A percentile compares a stretch with the other conserved stretches of the same genome.
These are phyloP conservation scores for Hyaloscypha finlandica DNA, from an alignment of 495 filamentous ascomycete species.

Conservation along the genomic window DNA sequence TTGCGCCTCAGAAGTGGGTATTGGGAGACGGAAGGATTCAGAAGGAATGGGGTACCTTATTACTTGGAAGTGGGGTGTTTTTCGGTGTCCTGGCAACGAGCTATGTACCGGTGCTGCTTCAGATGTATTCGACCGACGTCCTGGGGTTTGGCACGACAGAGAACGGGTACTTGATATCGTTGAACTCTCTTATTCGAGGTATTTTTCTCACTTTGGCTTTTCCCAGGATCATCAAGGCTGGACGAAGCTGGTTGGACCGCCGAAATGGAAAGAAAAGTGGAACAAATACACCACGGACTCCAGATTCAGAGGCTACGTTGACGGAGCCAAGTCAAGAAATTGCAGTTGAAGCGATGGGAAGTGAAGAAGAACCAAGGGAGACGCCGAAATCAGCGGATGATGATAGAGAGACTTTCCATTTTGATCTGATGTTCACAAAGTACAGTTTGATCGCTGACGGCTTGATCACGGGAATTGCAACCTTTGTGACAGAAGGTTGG, in stretches of 20 bases:
- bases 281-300: slow-evolving; percentile 33
- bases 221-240: slow-evolving; percentile 51
- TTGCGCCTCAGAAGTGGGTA: slow-evolving; percentile 48
- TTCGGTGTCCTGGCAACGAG: slow-evolving; percentile 57
- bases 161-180: slow-evolving; percentile 55
- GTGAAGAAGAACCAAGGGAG: slow-evolving; percentile 44
- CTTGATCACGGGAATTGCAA: slow-evolving; percentile 49
- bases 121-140: slow-evolving; percentile 55
- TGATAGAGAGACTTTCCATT: slow-evolving; percentile 44
- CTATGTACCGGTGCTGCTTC: slow-evolving; percentile 52
- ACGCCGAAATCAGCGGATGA: slow-evolving; percentile 26
- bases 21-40: slow-evolving; percentile 42
- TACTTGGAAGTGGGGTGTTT: slow-evolving; percentile 56
- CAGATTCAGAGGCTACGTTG: slow-evolving; percentile 42
- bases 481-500: slow-evolving; percentile 51
- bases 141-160: slow-evolving; percentile 55
- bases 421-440: slow-evolving; percentile 56
- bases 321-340: slow-evolving; percentile 27
- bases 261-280: slow-evolving; percentile 12
- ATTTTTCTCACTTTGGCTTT: slow-evolving; percentile 56
- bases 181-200: slow-evolving; percentile 53
- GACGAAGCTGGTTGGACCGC: slow-evolving; percentile 47
- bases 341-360: slow-evolving; percentile 29
- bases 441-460: slow-evolving; percentile 55
- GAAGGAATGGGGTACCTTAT: slow-evolving; percentile 51